Evolutionary conservation across 2,329 filamentous ascomycete genomes (phyloP), one percentile per base, ranked within the genome.

Genomic region (Aspergillus pseudoviridinutans): DNA sequence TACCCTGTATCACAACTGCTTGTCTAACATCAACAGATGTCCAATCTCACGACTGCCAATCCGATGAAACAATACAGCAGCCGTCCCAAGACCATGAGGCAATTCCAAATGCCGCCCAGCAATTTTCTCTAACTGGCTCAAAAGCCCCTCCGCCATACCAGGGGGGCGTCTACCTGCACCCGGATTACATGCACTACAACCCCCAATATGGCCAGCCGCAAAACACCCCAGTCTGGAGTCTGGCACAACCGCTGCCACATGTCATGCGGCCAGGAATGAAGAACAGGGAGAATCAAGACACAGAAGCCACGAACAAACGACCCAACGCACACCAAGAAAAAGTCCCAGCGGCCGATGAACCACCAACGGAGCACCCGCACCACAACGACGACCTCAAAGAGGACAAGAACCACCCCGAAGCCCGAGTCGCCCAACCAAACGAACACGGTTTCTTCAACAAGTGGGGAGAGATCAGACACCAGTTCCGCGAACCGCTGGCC

Each of bases 221-320:
- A 1, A 75, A 79, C 4, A 61, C 63, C 5, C 80, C 80, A 2
- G 73, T 82, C 44, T 83, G 80, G 76, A 76, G 79, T 59, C 64
- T 83, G 38, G 79, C 79, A 1, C 77, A 80, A 59, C 80, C 81
- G 1, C 67, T 82, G 5, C 80, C 80, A 12, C 78, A 78, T 55
- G 79, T 82, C 0, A 71, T 83, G 20, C 73, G 80, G 25, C 74
- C 75, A 5, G 80, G 80, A 0, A 82, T 82, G 80, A 62, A 58
- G 24, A 25, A 25, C 24, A 25, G 24, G 24, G 24, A 25, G 24
- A 3, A 4, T 3, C 2, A 25, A 25, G 24, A 25, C 24, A 25
- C 24, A 1, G n/a, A n/a, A n/a, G 24, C 24, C 3, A 4, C 24
- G 3, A 14, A 58, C 55, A 24, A 59, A 65, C 10, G 53, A 59